A percentile compares a stretch with the other conserved stretches of the same genome.
These are phyloP conservation scores for Chlorella vulgaris DNA, from an alignment of 139 green algal species.

Conservation along the genomic window DNA sequence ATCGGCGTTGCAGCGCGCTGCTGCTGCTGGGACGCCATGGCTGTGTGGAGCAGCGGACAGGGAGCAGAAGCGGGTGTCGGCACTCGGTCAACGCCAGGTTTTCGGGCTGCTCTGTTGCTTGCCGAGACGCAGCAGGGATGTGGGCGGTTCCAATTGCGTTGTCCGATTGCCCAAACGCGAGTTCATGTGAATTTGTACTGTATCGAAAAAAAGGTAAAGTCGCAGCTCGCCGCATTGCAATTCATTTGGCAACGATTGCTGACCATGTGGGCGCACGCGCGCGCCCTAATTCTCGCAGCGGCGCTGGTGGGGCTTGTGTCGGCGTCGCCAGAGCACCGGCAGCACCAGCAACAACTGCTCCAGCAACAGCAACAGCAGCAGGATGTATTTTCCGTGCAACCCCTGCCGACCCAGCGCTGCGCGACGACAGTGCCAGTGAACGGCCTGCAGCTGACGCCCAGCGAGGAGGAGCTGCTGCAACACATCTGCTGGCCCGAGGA, in stretches of 20 bases:
- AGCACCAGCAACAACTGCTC: neutral
- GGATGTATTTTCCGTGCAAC: conserved; percentile 1
- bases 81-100: too few relatives aligned
- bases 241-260: too few relatives aligned
- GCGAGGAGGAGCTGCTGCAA: conserved; percentile 38
- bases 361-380: neutral
- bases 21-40: neutral
- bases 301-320: neutral
- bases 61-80: too few relatives aligned
- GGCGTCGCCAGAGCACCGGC: neutral
- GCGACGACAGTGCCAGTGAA: neutral
- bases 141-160: too few relatives aligned
- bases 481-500: conserved; percentile 45
- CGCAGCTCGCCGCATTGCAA: too few relatives aligned
- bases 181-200: too few relatives aligned
- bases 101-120: too few relatives aligned
- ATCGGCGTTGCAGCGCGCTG: neutral
- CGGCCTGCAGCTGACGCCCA: conserved; percentile 28
- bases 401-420: conserved; percentile 20
- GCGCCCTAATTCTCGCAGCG: neutral
- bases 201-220: too few relatives aligned
- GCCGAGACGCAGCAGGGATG: too few relatives aligned
- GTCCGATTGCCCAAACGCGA: too few relatives aligned
- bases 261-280: too few relatives aligned
- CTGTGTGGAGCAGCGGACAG: too few relatives aligned